Conservation (phyloP, 2,329 filamentous ascomycete species). For the Aspergillus fumigatus region DNA sequence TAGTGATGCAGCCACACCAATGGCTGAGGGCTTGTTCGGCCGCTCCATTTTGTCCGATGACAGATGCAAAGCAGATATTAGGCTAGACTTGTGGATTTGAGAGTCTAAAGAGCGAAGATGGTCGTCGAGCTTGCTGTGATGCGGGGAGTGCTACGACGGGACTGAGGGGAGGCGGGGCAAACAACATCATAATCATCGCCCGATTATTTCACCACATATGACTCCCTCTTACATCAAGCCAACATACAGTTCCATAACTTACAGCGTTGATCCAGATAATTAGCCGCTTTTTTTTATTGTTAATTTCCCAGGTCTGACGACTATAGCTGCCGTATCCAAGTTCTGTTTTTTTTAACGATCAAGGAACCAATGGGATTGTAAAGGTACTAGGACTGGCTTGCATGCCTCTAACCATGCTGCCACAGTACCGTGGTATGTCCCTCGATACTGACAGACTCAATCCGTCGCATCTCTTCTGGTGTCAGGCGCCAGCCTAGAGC, state of each 20-base stretch:
- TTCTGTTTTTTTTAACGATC: neutral
- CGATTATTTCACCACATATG: neutral
- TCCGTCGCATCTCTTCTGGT: slow-evolving; percentile 37
- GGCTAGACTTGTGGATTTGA: neutral
- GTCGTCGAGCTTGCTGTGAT: neutral
- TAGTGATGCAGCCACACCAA: slow-evolving; percentile 67
- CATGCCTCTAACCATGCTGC: slow-evolving; percentile 38
- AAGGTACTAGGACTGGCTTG: neutral
- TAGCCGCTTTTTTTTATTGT: neutral
- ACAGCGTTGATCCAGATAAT: neutral
- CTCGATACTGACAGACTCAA: slow-evolving; percentile 40
- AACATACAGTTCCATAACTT: neutral
- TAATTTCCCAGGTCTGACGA: neutral
- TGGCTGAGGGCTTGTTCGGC: slow-evolving; percentile 73
- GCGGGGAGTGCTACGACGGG: neutral
- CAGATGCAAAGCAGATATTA: neutral
- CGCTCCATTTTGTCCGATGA: slow-evolving; percentile 59
- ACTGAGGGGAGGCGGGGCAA: neutral
- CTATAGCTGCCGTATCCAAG: neutral
- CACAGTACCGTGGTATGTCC: slow-evolving; percentile 37
- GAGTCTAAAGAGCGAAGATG: neutral
- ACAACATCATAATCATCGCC: neutral
- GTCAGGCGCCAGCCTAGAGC: slow-evolving; percentile 41
- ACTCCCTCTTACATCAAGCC: neutral
- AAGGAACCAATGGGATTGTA: neutral